Evolutionary conservation across 495 filamentous ascomycete genomes (phyloP).

Genomic region (Hypoxylon fuscum): DNA sequence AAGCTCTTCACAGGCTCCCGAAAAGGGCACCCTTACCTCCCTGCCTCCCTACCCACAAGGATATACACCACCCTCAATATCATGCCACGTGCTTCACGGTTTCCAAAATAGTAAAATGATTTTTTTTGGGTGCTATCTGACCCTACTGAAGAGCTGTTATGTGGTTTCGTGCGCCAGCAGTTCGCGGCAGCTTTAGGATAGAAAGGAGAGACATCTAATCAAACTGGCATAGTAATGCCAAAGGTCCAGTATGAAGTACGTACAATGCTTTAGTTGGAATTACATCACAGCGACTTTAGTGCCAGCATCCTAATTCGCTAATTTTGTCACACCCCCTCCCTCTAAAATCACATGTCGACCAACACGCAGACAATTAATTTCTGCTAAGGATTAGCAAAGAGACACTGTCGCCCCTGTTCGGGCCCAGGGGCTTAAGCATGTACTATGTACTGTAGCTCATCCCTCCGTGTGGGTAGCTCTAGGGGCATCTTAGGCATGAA

Average conservation of each 20-base stretch:
- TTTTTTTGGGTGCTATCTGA: no score
- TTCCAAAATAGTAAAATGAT: no score
- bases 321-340: constrained; percentile 1
- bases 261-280: neutral
- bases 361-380: constrained; percentile 17
- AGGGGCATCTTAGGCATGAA: constrained; percentile 23
- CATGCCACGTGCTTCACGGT: constrained; percentile 27
- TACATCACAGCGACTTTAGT: constrained; percentile 13
- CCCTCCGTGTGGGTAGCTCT: constrained; percentile 14
- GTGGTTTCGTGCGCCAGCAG: neutral
- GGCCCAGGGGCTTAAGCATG: constrained; percentile 13
- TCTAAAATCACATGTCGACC: constrained; percentile 16
- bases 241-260: neutral
- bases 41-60: constrained; percentile 30
- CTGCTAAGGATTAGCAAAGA: constrained; percentile 16
- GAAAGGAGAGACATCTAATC: neutral
- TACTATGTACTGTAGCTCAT: neutral
- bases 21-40: constrained; percentile 22
- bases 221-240: neutral
- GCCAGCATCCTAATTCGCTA: constrained; percentile 1
- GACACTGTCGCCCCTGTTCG: neutral
- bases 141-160: neutral
- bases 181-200: neutral
- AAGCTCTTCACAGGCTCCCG: constrained; percentile 19
- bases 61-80: constrained; percentile 26